These are phyloP conservation scores for Daldinia loculata DNA, from an alignment of 495 filamentous ascomycete species.

Conservation along the genomic window DNA sequence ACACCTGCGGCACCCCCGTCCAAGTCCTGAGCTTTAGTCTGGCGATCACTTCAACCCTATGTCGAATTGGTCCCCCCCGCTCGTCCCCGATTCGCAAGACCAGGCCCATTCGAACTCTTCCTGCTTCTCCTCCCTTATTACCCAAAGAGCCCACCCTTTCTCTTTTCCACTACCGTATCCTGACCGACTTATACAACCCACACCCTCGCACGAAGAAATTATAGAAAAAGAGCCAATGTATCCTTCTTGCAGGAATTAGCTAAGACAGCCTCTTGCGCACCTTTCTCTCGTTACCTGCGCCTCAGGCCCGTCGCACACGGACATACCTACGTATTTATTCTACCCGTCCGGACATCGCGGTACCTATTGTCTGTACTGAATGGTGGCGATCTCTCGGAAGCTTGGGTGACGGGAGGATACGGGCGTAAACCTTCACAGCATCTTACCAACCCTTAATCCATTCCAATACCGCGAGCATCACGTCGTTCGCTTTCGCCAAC, in stretches of 20 bases:
- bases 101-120: slow-evolving; percentile 23
- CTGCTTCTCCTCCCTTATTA: slow-evolving; percentile 41
- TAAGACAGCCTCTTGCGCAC: slow-evolving; percentile 34
- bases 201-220: slow-evolving; percentile 28
- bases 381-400: slow-evolving; percentile 35
- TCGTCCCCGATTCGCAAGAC: slow-evolving; percentile 41
- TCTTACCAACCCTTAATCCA: slow-evolving; percentile 20
- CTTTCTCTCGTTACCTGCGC: slow-evolving; percentile 39
- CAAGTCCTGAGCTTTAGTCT: slow-evolving; percentile 41
- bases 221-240: slow-evolving; percentile 40
- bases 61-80: slow-evolving; percentile 43
- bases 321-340: slow-evolving; percentile 2
- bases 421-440: slow-evolving; percentile 32
- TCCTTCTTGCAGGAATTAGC: slow-evolving; percentile 38
- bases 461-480: slow-evolving; percentile 21
- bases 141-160: slow-evolving; percentile 40
- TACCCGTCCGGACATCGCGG: slow-evolving; percentile 10
- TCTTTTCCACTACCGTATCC: slow-evolving; percentile 18
- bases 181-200: slow-evolving; percentile 41
- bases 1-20: slow-evolving; percentile 34
- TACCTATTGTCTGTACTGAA: slow-evolving; percentile 21
- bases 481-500: slow-evolving; percentile 33
- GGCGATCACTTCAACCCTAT: slow-evolving; percentile 48
- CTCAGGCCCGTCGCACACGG: slow-evolving; percentile 15
- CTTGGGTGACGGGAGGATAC: slow-evolving; percentile 43